Conservation (phyloP, 2,329 filamentous ascomycete species). For the Xylariaceae sp. region DNA sequence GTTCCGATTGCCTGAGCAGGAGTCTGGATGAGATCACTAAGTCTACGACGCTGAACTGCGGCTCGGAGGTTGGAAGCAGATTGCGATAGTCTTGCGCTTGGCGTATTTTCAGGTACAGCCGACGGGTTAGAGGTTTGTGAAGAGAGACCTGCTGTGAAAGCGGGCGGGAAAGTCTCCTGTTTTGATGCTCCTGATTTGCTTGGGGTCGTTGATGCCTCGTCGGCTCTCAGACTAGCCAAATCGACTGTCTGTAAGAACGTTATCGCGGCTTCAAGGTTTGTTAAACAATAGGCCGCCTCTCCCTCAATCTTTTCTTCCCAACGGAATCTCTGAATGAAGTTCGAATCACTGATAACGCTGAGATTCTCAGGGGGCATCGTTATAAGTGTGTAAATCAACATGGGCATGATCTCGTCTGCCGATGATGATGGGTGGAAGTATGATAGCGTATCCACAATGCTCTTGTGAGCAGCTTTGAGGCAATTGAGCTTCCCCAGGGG, state of each 20-base stretch:
- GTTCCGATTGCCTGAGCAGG: conserved; percentile 76
- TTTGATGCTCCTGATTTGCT: conserved; percentile 52
- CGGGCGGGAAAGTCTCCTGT: conserved; percentile 53
- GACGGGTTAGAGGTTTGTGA: conserved; percentile 30
- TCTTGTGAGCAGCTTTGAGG: conserved; percentile 83
- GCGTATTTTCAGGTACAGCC: conserved; percentile 31
- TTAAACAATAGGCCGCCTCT: conserved; percentile 92
- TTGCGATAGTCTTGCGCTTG: conserved; percentile 32
- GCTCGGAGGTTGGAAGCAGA: conserved; percentile 42
- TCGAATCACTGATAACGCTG: conserved; percentile 87
- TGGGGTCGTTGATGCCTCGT: conserved; percentile 67
- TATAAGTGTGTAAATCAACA: conserved; percentile 92
- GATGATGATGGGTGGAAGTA: conserved; percentile 73
- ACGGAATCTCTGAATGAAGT: conserved; percentile 89
- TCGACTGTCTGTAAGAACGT: conserved; percentile 95
- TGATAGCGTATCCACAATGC: conserved; percentile 80
- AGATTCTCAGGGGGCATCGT: conserved; percentile 81
- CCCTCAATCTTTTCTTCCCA: conserved; percentile 82
- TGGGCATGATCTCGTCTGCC: conserved; percentile 93
- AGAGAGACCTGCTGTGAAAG: conserved; percentile 45
- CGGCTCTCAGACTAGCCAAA: conserved; percentile 76
- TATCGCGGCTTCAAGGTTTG: conserved; percentile 90
- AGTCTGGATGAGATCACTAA: conserved; percentile 82
- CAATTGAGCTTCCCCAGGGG: conserved; percentile 88
- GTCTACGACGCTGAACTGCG: conserved; percentile 54